These are phyloP conservation scores for Luffa acutangula DNA, from an alignment of 306 rosid genomes.

Conservation along the genomic window DNA sequence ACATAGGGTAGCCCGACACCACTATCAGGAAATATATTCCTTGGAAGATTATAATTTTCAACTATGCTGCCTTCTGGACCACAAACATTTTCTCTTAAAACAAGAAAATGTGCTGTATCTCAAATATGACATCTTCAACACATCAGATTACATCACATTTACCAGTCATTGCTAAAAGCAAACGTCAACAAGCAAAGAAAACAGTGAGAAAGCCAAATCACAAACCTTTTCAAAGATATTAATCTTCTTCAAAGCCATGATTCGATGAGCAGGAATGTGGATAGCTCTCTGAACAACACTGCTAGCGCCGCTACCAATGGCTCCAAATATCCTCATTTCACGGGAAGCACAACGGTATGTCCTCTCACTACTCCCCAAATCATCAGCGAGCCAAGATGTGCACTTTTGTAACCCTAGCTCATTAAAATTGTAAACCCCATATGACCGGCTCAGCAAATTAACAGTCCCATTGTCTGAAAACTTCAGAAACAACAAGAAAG, in stretches of 20 bases:
- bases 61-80: not conserved
- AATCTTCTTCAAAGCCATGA: slow-evolving; percentile 82
- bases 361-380: slow-evolving; percentile 38
- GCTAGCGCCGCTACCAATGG: slow-evolving; percentile 95
- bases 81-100: not conserved
- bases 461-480: slow-evolving; percentile 87
- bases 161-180: not conserved
- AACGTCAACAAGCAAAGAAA: not conserved
- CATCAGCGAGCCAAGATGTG: slow-evolving; percentile 44
- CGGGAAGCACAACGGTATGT: slow-evolving; percentile 65
- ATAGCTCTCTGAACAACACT: slow-evolving; percentile 95
- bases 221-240: slow-evolving; percentile 90
- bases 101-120: not conserved
- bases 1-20: not conserved
- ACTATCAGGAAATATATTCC: not conserved
- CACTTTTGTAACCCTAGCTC: slow-evolving; percentile 91
- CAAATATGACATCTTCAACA: not conserved
- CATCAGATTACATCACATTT: not conserved
- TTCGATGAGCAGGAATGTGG: slow-evolving; percentile 76
- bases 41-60: not conserved
- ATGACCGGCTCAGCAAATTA: slow-evolving; percentile 76
- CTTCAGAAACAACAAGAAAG: slow-evolving; percentile 23
- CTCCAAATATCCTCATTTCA: slow-evolving; percentile 92
- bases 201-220: not conserved
- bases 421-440: slow-evolving; percentile 83